A percentile compares a stretch with the other conserved stretches of the same genome.
Evolutionary conservation across 225 moss, liverwort and hornwort species (phyloP).

Genomic region (Sphagnum contortum): DNA sequence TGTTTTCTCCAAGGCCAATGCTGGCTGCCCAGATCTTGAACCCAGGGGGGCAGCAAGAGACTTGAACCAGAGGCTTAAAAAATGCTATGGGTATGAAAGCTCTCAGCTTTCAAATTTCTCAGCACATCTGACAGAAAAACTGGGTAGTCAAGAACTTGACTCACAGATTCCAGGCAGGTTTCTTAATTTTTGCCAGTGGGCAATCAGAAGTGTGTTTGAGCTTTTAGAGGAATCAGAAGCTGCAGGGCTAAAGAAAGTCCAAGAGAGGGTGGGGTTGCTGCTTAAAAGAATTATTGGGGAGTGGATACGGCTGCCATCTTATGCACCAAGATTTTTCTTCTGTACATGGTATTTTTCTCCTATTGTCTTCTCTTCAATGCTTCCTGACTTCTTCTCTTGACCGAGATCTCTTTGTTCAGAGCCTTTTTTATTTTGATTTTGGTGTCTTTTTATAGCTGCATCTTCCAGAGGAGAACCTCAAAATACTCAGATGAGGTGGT

Average conservation of each 20-base stretch:
- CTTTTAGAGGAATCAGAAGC: constrained; percentile 13
- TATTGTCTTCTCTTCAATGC: background rate
- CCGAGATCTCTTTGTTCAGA: background rate
- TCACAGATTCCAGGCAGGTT: no score
- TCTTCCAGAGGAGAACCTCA: no score
- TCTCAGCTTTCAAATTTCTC: constrained; percentile 22
- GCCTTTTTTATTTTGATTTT: background rate
- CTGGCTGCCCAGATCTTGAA: background rate
- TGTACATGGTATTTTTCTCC: constrained; percentile 36
- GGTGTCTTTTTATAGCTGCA: no score
- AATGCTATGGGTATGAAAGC: constrained; percentile 20
- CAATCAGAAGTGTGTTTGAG: constrained; percentile 23
- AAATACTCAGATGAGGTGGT: no score
- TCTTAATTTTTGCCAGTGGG: constrained; percentile 30
- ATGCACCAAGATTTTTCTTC: constrained; percentile 45
- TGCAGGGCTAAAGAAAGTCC: constrained; percentile 21
- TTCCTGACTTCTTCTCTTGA: background rate
- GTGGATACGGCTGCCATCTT: constrained; percentile 29
- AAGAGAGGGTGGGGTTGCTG: constrained; percentile 23
- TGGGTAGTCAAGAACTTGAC: no score
- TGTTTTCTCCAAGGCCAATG: constrained; percentile 17
- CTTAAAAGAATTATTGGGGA: constrained; percentile 28
- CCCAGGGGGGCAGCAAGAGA: constrained; percentile 12
- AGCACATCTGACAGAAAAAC: no score
- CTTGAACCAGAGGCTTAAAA: constrained; percentile 33